Evolutionary conservation across 768 basidiomycete species (phyloP), one percentile per base, ranked within the genome.

Genomic region (Lyophyllum shimeji): DNA sequence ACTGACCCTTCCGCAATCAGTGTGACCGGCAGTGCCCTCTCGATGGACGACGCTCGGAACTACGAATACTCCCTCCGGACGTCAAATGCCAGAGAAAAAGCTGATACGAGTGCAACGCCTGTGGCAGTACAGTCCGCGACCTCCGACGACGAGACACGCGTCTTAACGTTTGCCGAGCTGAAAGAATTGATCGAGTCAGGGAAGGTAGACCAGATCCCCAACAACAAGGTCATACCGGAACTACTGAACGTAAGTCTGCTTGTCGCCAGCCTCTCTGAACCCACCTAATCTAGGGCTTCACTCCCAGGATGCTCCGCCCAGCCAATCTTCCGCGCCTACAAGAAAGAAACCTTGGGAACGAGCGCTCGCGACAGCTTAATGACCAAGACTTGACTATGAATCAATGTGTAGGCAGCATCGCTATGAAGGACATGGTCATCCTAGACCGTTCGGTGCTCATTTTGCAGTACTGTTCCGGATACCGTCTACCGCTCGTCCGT

Each of bases 341-440:
- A 76, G 82, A 56, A 83, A 74, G 72, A 90, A 90, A 60, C 89
- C 89, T 40, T 90, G 89, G 89, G 89, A 90, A 68, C 47, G 49
- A 24, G 65, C 50, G 27, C 23, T 45, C 23, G 50, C 54, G 17
- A 54, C 15, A 44, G 31, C 42, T 27, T 52, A 34, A 29, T 9
- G 9, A 29, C 29, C 29, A 9, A 29, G 29, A 29, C 29, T 29
- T 5, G 29, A 29, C 29, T 29, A 29, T 29, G 29, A n/a, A 29
- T 29, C 29, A 29, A 9, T 5, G 9, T 29, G 29, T 29, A 29
- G 4, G 9, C 29, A 9, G 9, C 29, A 29, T 29, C 9, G 4
- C 5, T 29, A 29, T 29, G 4, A 9, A 29, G 29, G 29, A 29
- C 4, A 9, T 9, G 4, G 29, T 29, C 9, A 9, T 9, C 29